Percentiles rank a stretch among this genome's conserved stretches.
Conservation (phyloP, 371 early-diverging fungal species). For the Capillidium heterosporum region DNA sequence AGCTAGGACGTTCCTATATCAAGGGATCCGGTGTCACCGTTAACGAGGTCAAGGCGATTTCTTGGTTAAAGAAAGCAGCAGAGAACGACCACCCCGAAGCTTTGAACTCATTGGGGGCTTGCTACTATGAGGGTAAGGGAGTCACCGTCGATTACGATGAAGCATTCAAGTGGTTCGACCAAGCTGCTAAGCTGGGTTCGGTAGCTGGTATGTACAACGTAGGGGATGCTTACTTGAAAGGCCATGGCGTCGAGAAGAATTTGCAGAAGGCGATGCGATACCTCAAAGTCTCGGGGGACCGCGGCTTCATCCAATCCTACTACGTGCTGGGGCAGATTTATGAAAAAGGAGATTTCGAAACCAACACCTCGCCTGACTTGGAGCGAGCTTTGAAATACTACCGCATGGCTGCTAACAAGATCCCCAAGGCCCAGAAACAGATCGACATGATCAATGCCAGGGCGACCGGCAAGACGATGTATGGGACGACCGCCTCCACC, state of each 20-base stretch:
- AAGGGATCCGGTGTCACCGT: slow-evolving; percentile 43
- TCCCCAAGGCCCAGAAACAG: not conserved
- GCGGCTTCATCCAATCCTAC: slow-evolving; percentile 72
- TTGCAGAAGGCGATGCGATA: slow-evolving; percentile 49
- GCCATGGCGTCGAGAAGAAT: slow-evolving; percentile 47
- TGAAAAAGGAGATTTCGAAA: slow-evolving; percentile 68
- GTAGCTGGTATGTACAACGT: slow-evolving; percentile 61
- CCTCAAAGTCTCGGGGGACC: slow-evolving; percentile 54
- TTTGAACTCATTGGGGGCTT: slow-evolving; percentile 55
- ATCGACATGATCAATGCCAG: not conserved
- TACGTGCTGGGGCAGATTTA: slow-evolving; percentile 72
- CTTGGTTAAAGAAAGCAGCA: slow-evolving; percentile 49
- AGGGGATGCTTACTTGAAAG: slow-evolving; percentile 83
- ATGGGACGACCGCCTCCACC: too few species aligned
- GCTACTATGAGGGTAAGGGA: slow-evolving; percentile 50
- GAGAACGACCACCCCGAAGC: slow-evolving; percentile 51
- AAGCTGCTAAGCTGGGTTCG: slow-evolving; percentile 45
- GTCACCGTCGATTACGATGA: slow-evolving; percentile 37
- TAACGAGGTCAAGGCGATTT: slow-evolving; percentile 31
- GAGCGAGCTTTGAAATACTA: slow-evolving; percentile 54
- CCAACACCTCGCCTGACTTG: slow-evolving; percentile 35
- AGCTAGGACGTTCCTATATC: slow-evolving; percentile 33
- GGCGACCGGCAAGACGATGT: too few species aligned
- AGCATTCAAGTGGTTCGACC: slow-evolving; percentile 46
- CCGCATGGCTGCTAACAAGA: slow-evolving; percentile 25